Percentiles rank a stretch among this genome's conserved stretches.
Conservation (phyloP, 371 early-diverging fungal genomes). For the Mucor mucedo region DNA sequence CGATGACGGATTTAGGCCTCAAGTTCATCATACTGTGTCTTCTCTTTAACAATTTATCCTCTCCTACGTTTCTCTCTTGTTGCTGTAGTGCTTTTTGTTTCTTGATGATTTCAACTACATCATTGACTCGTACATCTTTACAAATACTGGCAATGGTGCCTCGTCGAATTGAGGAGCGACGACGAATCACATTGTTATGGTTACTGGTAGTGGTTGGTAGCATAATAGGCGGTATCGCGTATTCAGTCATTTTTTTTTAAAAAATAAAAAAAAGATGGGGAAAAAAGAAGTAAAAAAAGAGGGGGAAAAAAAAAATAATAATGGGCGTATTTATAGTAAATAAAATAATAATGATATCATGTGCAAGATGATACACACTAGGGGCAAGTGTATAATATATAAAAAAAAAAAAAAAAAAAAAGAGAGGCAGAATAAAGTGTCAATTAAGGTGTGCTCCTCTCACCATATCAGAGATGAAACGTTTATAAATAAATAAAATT, state of each 20-base stretch:
- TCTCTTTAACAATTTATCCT: slow-evolving; percentile 10
- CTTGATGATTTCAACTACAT: slow-evolving; percentile 16
- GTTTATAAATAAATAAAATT: not conserved
- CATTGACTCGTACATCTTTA: slow-evolving; percentile 25
- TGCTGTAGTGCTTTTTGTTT: slow-evolving; percentile 10
- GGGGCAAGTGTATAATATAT: not conserved
- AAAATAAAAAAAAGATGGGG: not conserved
- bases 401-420: too few relatives aligned
- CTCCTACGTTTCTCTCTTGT: slow-evolving; percentile 2
- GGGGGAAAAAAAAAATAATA: not conserved
- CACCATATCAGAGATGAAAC: not conserved
- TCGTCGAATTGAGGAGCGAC: slow-evolving; percentile 26
- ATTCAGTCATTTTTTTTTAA: slow-evolving; percentile 3
- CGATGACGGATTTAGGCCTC: not conserved
- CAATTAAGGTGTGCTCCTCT: not conserved
- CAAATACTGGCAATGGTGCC: slow-evolving; percentile 31
- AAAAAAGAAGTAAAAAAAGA: slow-evolving; percentile 7
- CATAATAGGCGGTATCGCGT: not conserved
- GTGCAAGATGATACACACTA: slow-evolving; percentile 6
- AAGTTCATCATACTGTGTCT: slow-evolving; percentile 29
- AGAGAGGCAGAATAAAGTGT: not conserved
- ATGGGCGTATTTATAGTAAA: slow-evolving; percentile 7
- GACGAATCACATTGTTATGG: slow-evolving; percentile 3
- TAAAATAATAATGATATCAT: slow-evolving; percentile 4
- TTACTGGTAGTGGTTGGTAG: slow-evolving; percentile 10